phyloP scores from a whole-genome alignment of 176 grass and related monocot genomes.

The Carex kokanica region DNA sequence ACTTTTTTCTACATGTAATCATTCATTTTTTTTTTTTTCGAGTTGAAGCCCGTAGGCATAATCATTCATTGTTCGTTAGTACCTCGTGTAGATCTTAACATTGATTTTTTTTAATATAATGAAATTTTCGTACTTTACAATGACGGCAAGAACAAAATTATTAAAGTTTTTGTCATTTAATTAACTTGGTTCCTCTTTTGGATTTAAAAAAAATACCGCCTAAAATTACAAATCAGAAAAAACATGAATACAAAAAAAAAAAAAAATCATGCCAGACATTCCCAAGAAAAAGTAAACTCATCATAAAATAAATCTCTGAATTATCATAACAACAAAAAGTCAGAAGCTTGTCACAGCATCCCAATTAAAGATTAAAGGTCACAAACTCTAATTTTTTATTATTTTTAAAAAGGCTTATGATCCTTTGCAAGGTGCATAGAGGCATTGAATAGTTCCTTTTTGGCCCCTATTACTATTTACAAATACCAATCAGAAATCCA shows the following conservation, averaged over 20 bases:
- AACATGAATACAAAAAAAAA: not conserved
- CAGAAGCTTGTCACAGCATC: not conserved
- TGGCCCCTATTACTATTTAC: conserved; percentile 11
- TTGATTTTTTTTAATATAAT: not conserved
- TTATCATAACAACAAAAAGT: not conserved
- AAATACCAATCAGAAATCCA: not conserved
- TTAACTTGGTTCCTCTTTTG: not conserved
- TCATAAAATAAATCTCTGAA: not conserved
- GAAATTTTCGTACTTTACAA: not conserved
- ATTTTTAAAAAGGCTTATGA: conserved; percentile 12
- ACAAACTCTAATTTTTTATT: not conserved
- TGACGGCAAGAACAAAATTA: not conserved
- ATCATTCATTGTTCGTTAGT: not conserved
- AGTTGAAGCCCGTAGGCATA: no score
- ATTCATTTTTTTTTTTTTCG: no score
- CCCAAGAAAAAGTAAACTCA: not conserved
- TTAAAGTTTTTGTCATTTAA: not conserved
- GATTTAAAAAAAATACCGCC: not conserved
- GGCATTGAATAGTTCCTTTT: conserved; percentile 24
- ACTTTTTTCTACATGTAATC: not conserved
- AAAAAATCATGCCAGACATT: not conserved
- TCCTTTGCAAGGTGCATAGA: conserved; percentile 12
- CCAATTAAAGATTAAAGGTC: not conserved
- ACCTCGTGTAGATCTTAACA: not conserved
- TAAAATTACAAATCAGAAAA: not conserved